phyloP scores from a whole-genome alignment of 805 yeast genomes.

The Wickerhamiella brachini region DNA sequence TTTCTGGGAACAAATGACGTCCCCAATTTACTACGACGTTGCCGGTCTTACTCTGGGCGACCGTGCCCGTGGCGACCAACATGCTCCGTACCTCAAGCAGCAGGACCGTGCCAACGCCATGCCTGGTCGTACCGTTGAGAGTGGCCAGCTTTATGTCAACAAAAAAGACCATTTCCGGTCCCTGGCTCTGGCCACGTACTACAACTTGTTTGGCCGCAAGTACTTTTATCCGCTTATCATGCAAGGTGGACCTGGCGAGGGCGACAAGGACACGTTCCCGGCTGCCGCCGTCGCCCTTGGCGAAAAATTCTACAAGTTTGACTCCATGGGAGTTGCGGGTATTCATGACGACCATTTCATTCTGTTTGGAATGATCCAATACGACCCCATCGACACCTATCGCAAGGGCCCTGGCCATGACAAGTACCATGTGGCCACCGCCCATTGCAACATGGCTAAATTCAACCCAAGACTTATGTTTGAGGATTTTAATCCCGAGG shows the following conservation, averaged over 20 bases:
- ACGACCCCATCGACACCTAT: conserved; percentile 37
- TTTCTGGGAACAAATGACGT: conserved; percentile 74
- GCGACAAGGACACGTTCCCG: conserved; percentile 66
- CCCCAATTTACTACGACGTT: conserved; percentile 57
- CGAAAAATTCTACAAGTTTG: conserved; percentile 28
- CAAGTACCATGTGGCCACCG: conserved; percentile 6
- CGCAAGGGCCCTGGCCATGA: neutral
- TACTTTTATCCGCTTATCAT: conserved; percentile 46
- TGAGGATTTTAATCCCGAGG: conserved; percentile 1
- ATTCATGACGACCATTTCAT: conserved; percentile 23
- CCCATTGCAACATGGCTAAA: conserved; percentile 17
- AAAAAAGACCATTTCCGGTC: conserved; percentile 44
- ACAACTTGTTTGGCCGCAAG: conserved; percentile 48
- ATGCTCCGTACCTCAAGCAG: conserved; percentile 26
- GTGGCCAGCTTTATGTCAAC: conserved; percentile 51
- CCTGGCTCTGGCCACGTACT: conserved; percentile 46
- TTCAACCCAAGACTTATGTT: conserved; percentile 14
- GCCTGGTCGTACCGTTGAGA: conserved; percentile 52
- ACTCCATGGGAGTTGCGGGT: neutral
- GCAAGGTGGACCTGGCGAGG: conserved; percentile 61
- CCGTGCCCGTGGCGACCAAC: conserved; percentile 21
- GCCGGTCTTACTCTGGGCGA: conserved; percentile 40
- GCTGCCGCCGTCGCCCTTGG: conserved; percentile 55
- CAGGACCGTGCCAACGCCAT: conserved; percentile 57
- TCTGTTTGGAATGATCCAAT: conserved; percentile 48